These are phyloP conservation scores for Gonium pectorale DNA, from an alignment of 139 green algal genomes.

Conservation along the genomic window DNA sequence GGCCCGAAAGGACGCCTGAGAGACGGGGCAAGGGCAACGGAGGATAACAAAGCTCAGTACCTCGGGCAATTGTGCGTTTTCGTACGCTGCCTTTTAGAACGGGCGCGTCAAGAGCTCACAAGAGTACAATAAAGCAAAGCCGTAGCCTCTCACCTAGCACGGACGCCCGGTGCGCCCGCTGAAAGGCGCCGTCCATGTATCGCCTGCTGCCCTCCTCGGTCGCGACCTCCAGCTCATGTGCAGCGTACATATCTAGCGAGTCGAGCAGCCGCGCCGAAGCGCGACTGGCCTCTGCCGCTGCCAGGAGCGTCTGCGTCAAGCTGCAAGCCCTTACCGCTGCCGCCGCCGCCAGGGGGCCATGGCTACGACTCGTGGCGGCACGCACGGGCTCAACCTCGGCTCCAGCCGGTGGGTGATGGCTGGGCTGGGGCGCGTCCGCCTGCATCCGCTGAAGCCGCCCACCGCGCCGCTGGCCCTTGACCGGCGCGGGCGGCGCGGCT, in stretches of 20 bases:
- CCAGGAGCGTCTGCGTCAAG: neutral
- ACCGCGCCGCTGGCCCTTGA: slow-evolving; percentile 1
- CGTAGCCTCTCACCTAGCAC: slow-evolving; percentile 20
- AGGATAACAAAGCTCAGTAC: too few relatives aligned
- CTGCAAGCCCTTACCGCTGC: too few relatives aligned
- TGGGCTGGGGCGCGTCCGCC: neutral
- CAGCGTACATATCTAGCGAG: slow-evolving; percentile 35
- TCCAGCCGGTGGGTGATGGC: too few relatives aligned
- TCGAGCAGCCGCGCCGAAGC: neutral
- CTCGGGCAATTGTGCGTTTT: too few relatives aligned
- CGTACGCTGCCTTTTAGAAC: too few relatives aligned
- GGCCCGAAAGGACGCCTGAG: too few relatives aligned
- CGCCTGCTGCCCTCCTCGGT: slow-evolving; percentile 23
- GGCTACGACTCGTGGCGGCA: too few relatives aligned
- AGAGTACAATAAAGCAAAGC: neutral
- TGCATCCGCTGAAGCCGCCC: slow-evolving; percentile 28
- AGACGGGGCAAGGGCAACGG: too few relatives aligned
- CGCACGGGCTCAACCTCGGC: too few relatives aligned
- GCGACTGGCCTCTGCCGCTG: neutral
- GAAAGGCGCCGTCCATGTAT: neutral
- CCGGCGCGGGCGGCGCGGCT: neutral
- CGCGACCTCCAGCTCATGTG: slow-evolving; percentile 16
- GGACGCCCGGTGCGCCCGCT: neutral
- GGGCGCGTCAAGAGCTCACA: too few relatives aligned
- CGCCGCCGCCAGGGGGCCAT: too few relatives aligned